Evolutionary conservation across 805 yeast species (phyloP).

Genomic region (Metschnikowia dekortorum): DNA sequence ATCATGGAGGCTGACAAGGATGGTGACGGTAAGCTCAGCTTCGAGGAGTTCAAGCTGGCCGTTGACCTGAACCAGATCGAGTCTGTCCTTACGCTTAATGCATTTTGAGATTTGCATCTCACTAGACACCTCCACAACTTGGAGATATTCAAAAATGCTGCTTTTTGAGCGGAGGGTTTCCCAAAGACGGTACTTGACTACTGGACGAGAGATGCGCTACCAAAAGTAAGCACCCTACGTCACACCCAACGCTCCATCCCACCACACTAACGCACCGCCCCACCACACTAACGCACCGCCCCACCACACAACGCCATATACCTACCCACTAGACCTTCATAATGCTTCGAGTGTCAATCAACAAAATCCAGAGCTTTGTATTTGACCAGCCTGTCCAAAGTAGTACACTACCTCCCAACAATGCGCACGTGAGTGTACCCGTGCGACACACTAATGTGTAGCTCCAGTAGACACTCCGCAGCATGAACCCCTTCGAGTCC

Average conservation of each 20-base stretch:
- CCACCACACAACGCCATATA: no score
- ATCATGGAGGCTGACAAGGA: slow-evolving; percentile 95
- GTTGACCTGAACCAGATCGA: slow-evolving; percentile 57
- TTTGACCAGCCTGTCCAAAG: no score
- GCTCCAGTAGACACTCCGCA: not conserved
- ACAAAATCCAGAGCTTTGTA: no score
- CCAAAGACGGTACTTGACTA: no score
- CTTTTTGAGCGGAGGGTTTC: no score
- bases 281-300: no score
- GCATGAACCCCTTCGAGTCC: slow-evolving; percentile 14
- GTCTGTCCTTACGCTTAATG: slow-evolving; percentile 52
- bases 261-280: no score
- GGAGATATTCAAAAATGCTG: not conserved
- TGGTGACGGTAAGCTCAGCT: slow-evolving; percentile 79
- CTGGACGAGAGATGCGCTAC: no score
- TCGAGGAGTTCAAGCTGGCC: slow-evolving; percentile 79
- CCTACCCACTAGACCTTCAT: no score
- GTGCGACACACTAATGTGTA: slow-evolving; percentile 1
- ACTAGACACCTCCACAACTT: not conserved
- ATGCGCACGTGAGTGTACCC: not conserved
- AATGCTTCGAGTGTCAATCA: no score
- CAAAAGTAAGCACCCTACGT: no score
- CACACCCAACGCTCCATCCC: no score
- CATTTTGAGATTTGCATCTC: slow-evolving; percentile 23
- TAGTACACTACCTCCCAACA: not conserved